Percentiles rank a stretch among this genome's conserved stretches.
phyloP scores from a whole-genome alignment of 768 basidiomycete genomes.

The Megacollybia marginata region DNA sequence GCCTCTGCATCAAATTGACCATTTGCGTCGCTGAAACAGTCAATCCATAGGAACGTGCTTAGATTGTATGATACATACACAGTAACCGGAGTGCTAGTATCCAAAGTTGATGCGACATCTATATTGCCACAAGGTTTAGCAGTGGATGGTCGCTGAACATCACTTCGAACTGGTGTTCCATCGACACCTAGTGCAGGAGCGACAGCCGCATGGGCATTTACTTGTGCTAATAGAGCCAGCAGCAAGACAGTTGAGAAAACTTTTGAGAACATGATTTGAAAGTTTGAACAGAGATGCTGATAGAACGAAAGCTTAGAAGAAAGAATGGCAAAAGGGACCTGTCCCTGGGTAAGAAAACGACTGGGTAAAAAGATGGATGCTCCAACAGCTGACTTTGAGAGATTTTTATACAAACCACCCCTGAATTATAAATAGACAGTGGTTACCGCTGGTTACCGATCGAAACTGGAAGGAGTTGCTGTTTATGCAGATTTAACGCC shows the following conservation, averaged over 20 bases:
- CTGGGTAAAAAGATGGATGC: conserved; percentile 10
- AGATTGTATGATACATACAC: neutral
- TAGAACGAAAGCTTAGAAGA: conserved; percentile 5
- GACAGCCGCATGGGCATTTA: conserved; percentile 33
- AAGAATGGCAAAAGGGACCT: conserved; percentile 17
- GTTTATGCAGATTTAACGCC: no score
- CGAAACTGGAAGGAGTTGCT: no score
- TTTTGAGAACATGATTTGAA: neutral
- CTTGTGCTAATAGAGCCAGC: conserved; percentile 28
- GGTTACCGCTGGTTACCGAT: no score
- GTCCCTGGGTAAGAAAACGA: conserved; percentile 14
- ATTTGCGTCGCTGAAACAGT: no score
- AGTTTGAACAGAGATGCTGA: conserved; percentile 10
- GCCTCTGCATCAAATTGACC: neutral
- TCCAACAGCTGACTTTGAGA: no score
- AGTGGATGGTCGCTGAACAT: conserved; percentile 26
- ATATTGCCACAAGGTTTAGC: conserved; percentile 33
- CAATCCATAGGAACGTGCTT: no score
- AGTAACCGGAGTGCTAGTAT: conserved; percentile 12
- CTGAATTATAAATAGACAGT: no score
- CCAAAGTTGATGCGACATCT: conserved; percentile 31
- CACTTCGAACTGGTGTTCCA: conserved; percentile 19
- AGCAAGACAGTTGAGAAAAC: conserved; percentile 17
- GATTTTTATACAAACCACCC: no score
- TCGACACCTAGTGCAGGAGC: conserved; percentile 33